Evolutionary conservation across 768 basidiomycete genomes (phyloP).

Genomic region (Phlebiopsis flavidoalba): DNA sequence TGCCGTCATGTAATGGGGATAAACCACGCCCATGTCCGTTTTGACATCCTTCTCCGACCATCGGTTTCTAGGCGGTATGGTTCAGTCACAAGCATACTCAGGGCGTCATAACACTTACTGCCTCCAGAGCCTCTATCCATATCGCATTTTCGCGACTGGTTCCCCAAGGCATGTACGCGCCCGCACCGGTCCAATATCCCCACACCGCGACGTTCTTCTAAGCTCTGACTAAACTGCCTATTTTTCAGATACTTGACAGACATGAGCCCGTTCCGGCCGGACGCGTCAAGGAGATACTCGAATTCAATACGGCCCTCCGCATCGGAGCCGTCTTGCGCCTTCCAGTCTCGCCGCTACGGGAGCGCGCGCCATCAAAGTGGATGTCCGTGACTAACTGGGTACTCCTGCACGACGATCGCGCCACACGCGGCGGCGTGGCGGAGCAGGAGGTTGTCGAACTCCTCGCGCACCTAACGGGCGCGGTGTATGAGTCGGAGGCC

Average conservation of each 20-base stretch:
- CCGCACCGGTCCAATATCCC: conserved; percentile 61
- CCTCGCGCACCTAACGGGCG: conserved; percentile 36
- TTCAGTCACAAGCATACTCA: background rate
- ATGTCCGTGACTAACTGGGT: conserved; percentile 40
- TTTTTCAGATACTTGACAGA: conserved; percentile 60
- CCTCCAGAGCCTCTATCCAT: conserved; percentile 52
- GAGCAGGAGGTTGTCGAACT: conserved; percentile 54
- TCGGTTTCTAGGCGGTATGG: conserved; percentile 30
- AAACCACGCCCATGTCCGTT: conserved; percentile 54
- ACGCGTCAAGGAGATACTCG: conserved; percentile 63
- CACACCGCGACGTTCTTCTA: conserved; percentile 69
- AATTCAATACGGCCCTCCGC: conserved; percentile 44
- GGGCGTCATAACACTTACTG: conserved; percentile 29
- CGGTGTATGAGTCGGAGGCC: background rate
- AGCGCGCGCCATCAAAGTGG: conserved; percentile 33
- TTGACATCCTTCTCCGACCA: too few relatives aligned
- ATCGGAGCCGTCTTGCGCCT: conserved; percentile 13
- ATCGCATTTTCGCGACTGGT: conserved; percentile 22
- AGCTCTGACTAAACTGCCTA: conserved; percentile 53
- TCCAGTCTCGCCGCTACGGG: conserved; percentile 1
- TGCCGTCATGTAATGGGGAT: conserved; percentile 41
- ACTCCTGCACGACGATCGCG: conserved; percentile 42
- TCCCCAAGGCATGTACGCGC: conserved; percentile 29
- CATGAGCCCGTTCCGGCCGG: conserved; percentile 60
- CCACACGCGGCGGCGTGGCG: conserved; percentile 45